Percentiles rank a stretch among this genome's conserved stretches.
Conservation (phyloP, 331 rosid species). For the Phaseolus coccineus region DNA sequence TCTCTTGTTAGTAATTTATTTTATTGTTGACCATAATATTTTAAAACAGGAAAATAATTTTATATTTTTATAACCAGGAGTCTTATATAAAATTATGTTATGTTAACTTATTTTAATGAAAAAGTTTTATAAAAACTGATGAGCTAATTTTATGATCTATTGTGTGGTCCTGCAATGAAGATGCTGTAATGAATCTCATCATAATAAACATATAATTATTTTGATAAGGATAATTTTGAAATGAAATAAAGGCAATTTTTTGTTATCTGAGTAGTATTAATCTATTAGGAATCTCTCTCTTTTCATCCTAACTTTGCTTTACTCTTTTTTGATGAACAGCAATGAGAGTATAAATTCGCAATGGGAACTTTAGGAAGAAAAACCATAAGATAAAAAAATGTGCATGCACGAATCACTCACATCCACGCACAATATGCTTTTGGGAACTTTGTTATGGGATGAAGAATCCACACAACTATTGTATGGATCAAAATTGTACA, state of each 20-base stretch:
- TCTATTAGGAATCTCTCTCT: slow-evolving; percentile 20
- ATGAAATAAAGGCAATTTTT: neutral
- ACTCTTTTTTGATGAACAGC: slow-evolving; percentile 33
- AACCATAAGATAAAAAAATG: slow-evolving; percentile 40
- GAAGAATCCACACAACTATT: slow-evolving; percentile 45
- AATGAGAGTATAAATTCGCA: slow-evolving; percentile 46
- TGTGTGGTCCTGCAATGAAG: too few species aligned
- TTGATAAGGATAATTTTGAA: too few species aligned
- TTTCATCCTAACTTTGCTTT: neutral
- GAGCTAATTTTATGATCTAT: too few species aligned
- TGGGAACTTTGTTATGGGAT: slow-evolving; percentile 48
- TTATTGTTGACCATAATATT: too few species aligned
- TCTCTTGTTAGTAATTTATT: too few species aligned
- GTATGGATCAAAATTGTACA: slow-evolving; percentile 34
- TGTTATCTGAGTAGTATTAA: neutral
- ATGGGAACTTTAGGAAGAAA: slow-evolving; percentile 39
- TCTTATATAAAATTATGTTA: too few species aligned
- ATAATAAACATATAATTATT: too few species aligned
- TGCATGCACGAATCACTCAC: slow-evolving; percentile 38
- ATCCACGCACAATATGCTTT: slow-evolving; percentile 47
- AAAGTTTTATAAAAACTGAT: too few species aligned
- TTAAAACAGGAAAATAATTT: too few species aligned
- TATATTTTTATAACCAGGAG: too few species aligned
- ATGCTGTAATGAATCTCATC: too few species aligned
- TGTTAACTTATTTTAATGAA: too few species aligned